These are phyloP conservation scores for Phialemonium atrogriseum DNA, from an alignment of 2,329 filamentous ascomycete genomes.

Conservation along the genomic window DNA sequence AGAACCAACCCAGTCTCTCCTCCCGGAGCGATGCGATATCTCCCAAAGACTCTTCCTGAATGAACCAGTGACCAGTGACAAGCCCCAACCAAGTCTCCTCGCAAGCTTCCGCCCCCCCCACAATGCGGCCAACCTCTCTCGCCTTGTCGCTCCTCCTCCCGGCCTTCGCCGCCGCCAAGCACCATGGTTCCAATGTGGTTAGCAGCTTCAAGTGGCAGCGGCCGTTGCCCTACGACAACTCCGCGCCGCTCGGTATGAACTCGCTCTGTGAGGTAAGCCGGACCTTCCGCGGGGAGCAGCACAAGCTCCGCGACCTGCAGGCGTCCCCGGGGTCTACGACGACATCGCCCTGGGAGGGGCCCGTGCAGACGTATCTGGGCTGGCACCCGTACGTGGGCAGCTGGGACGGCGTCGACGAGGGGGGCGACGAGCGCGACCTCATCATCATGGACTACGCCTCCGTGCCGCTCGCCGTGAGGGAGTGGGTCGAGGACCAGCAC, in stretches of 20 bases:
- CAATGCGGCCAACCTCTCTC: too few species aligned
- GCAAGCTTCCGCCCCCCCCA: too few species aligned
- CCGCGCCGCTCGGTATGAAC: constrained; percentile 19
- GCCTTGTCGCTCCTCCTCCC: too few species aligned
- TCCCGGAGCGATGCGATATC: too few species aligned
- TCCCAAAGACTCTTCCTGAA: too few species aligned
- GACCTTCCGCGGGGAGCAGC: constrained; percentile 20
- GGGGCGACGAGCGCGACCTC: constrained; percentile 27
- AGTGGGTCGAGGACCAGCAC: constrained; percentile 26
- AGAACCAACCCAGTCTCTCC: too few species aligned
- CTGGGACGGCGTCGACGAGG: constrained; percentile 32
- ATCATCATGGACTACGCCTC: constrained; percentile 27
- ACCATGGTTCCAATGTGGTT: too few species aligned
- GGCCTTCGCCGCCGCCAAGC: too few species aligned
- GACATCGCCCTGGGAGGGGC: constrained; percentile 17
- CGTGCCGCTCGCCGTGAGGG: constrained; percentile 21
- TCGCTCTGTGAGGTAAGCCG: constrained; percentile 17
- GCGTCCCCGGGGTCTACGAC: constrained; percentile 12
- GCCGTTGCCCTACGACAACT: constrained; percentile 20
- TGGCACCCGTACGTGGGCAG: constrained; percentile 25
- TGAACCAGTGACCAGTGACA: too few species aligned
- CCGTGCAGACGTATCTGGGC: constrained; percentile 17
- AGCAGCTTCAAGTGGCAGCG: constrained; percentile 20
- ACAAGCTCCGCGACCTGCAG: constrained; percentile 18
- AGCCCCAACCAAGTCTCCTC: too few species aligned